phyloP scores from a whole-genome alignment of 495 filamentous ascomycete genomes.

The Trichoderma gamsii region DNA sequence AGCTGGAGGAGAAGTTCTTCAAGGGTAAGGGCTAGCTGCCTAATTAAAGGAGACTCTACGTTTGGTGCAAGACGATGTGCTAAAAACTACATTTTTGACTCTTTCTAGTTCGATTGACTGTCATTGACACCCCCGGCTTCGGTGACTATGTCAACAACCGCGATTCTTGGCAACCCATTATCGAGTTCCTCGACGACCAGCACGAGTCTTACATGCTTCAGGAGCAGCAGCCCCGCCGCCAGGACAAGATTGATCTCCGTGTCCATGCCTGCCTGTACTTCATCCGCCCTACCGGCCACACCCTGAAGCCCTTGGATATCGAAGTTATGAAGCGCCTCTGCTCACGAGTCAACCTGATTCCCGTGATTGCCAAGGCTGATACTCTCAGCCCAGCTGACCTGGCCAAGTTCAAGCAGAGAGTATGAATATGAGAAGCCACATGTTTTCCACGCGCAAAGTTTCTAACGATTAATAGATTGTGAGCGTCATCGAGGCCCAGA shows the following conservation, averaged over 20 bases:
- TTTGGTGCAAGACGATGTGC: constrained; percentile 11
- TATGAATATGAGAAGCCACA: constrained; percentile 30
- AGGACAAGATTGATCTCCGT: constrained; percentile 98
- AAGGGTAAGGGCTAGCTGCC: constrained; percentile 60
- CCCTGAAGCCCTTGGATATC: constrained; percentile 95
- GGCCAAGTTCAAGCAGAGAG: constrained; percentile 86
- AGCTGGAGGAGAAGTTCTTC: constrained; percentile 99
- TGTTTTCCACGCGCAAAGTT: neutral
- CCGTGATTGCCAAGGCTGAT: constrained; percentile 96
- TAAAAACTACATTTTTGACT: neutral
- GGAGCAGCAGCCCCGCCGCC: constrained; percentile 96
- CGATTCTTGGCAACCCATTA: constrained; percentile 99
- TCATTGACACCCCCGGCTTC: constrained; percentile 98
- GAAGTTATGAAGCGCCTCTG: constrained; percentile 99
- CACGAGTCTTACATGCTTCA: constrained; percentile 99
- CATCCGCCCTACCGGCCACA: constrained; percentile 96
- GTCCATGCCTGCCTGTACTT: constrained; percentile 98
- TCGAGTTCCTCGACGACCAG: constrained; percentile 99
- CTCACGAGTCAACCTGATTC: constrained; percentile 95
- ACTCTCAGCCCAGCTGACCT: constrained; percentile 90
- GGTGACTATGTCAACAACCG: constrained; percentile 99
- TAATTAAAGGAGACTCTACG: neutral
- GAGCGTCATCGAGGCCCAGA: constrained; percentile 92
- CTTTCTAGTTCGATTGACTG: constrained; percentile 80
- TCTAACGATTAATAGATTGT: constrained; percentile 61